Evolutionary conservation across 352 stramenopile genomes (phyloP), one percentile per base, ranked within the genome.

Genomic region (Phytophthora quininea): DNA sequence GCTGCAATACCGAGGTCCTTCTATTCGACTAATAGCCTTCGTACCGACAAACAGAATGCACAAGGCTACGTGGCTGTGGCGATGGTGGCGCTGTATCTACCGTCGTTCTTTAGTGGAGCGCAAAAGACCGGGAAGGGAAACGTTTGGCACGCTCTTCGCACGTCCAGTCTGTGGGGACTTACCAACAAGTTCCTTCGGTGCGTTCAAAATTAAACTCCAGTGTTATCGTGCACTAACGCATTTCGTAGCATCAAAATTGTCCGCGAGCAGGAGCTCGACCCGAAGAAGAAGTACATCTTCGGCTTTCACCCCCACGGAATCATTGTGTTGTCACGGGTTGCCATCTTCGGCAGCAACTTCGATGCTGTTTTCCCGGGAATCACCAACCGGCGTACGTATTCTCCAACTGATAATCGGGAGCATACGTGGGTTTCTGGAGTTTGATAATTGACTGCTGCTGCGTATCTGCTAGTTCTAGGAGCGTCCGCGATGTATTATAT

Each of bases 401-500:
- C 15, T 11, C 7, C 9, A 29, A 3, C 43, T 49, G 2, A n/a
- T 9, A 29, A n/a, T 9, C 11, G 10, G 4, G 8, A n/a, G 9
- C 47, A 19, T 33, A 53, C 5, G 9, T 10, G 14, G 3, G 19
- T 24, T 52, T 4, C 33, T 14, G 31, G n/a, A 19, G 10, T 9
- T 46, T 6, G 6, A 5, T 42, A 27, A 8, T 48, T 48, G 5
- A 6, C 19, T 4, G 19, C 24, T 66, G 4, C 48, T 67, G 49
- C 65, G 30, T 7, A 0, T 54, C 30, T 45, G 45, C 9, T 52
- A 88, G 80, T 74, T 15, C 79, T 90, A 3, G 74, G 76, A 4
- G 83, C 83, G 0, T 85, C 80, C 4, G 64, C 83, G 37, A 84
- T 90, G 72, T 91, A 83, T 48, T 86, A 80, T 56, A 69, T 91